Base-by-base conservation (phyloP, 2,329 filamentous ascomycete species). In the Fusarium camptoceras region DNA sequence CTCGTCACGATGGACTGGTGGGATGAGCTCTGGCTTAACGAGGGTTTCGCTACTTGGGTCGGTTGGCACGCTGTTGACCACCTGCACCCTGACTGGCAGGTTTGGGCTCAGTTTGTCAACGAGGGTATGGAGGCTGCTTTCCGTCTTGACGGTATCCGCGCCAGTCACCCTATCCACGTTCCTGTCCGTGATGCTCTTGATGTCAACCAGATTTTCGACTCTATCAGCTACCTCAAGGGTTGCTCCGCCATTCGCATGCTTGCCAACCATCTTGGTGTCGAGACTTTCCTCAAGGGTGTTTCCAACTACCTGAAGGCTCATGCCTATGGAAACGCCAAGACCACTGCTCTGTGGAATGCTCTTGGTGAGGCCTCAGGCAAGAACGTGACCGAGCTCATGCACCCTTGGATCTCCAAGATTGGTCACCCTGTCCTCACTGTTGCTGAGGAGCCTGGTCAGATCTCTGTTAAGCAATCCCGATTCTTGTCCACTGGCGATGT, bases 41-140 rank as follows among this genome's bases (percentile, higher is more conserved):
- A 98, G 81, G 94, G 94, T 15, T 99, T 99, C 78, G 96, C 96
- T 43, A 99, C 96, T 5, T 98, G 95, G 95, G 95, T 98, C 44
- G 96, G 95, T 55, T 99, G 95, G 95, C 87, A 94, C 66, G 94
- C 94, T 12, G 89, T 94, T 62, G 93, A 98, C 78, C 88, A 97
- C 78, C 89, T 98, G 58, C 93, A 98, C 81, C 96, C 96, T 5
- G 95, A 98, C 73, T 98, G 96, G 95, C 91, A 98, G 75, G 92
- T 98, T 31, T 99, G 96, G 96, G 91, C 93, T 62, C 94, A 98
- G 82, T 99, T 98, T 82, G 93, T 98, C 76, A 94, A 94, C 82
- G 96, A 98, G 84, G 92, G 92, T 75, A 93, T 97, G 84, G 94
- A 97, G 86, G 90, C 89, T 84, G 95, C 95, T 60, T 97, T 98